Conservation (phyloP, 495 filamentous ascomycete species). For the Sordaria brevicollis region DNA sequence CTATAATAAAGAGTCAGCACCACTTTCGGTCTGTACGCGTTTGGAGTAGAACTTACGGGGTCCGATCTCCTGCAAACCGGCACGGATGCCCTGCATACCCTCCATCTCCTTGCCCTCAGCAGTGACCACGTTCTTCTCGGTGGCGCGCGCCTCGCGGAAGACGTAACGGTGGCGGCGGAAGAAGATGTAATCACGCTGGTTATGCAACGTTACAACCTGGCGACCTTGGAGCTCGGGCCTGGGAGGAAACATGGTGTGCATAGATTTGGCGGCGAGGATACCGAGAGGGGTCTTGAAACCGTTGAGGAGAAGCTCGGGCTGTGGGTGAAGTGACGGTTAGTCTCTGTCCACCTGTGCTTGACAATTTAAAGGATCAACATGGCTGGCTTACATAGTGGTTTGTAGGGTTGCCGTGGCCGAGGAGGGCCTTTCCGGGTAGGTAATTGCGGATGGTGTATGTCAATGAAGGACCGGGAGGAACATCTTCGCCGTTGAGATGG, state of each 20-base stretch:
- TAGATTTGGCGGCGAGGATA: conserved; percentile 76
- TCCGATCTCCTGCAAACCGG: conserved; percentile 77
- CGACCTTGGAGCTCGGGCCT: conserved; percentile 73
- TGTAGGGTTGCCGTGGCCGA: conserved; percentile 81
- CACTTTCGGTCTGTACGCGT: not conserved
- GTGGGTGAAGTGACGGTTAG: conserved; percentile 7
- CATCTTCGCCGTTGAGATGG: conserved; percentile 45
- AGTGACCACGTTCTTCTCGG: conserved; percentile 78
- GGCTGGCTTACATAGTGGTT: conserved; percentile 51
- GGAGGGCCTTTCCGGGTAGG: conserved; percentile 71
- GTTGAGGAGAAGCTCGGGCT: conserved; percentile 86
- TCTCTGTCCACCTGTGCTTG: not conserved
- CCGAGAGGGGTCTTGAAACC: conserved; percentile 92
- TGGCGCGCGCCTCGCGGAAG: conserved; percentile 74
- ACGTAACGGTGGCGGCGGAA: conserved; percentile 82
- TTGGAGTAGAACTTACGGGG: conserved; percentile 35
- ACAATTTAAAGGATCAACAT: not conserved
- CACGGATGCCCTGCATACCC: conserved; percentile 70
- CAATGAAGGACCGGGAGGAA: conserved; percentile 72
- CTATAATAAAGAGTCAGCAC: conserved; percentile 7
- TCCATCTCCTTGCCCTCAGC: conserved; percentile 79
- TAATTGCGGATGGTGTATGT: conserved; percentile 63
- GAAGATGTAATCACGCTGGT: conserved; percentile 92
- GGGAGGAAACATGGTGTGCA: conserved; percentile 72
- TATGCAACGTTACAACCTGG: conserved; percentile 86